Evolutionary conservation across 2,329 filamentous ascomycete species (phyloP).

Genomic region (Colletotrichum aenigma): DNA sequence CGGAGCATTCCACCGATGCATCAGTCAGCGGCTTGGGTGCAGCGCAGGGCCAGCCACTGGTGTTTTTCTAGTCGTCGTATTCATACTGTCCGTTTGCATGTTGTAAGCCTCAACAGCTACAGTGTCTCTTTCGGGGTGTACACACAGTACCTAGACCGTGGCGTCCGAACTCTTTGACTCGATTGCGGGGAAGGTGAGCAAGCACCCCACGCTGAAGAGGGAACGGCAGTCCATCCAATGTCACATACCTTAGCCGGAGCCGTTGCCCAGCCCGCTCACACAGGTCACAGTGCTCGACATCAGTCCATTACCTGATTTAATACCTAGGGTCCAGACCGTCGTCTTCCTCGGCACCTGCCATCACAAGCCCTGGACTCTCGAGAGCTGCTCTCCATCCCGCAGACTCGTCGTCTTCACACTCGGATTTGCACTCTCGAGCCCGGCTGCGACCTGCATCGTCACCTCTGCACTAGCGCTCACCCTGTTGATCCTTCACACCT

Average conservation of each 20-base stretch:
- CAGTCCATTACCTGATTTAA: neutral
- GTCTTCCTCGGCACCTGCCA: neutral
- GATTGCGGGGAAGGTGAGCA: neutral
- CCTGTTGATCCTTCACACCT: constrained; percentile 1
- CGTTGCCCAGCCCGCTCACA: neutral
- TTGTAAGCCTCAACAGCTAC: neutral
- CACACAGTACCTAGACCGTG: neutral
- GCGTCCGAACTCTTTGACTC: neutral
- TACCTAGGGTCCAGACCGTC: neutral
- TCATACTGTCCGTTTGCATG: neutral
- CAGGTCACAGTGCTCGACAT: neutral
- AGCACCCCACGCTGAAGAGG: neutral
- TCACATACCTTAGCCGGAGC: neutral
- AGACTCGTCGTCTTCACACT: neutral
- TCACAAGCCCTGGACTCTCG: neutral
- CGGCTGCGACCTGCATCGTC: neutral
- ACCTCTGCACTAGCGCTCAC: neutral
- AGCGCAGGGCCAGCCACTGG: neutral
- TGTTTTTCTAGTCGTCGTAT: accelerated
- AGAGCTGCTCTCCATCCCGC: neutral
- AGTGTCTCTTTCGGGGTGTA: neutral
- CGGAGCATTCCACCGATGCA: neutral
- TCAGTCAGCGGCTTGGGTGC: neutral
- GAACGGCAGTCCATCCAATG: neutral
- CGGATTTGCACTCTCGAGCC: neutral